Percentiles rank a stretch among this genome's conserved stretches.
phyloP scores from a whole-genome alignment of 2,329 filamentous ascomycete genomes.

The Aureobasidium leucospermi region DNA sequence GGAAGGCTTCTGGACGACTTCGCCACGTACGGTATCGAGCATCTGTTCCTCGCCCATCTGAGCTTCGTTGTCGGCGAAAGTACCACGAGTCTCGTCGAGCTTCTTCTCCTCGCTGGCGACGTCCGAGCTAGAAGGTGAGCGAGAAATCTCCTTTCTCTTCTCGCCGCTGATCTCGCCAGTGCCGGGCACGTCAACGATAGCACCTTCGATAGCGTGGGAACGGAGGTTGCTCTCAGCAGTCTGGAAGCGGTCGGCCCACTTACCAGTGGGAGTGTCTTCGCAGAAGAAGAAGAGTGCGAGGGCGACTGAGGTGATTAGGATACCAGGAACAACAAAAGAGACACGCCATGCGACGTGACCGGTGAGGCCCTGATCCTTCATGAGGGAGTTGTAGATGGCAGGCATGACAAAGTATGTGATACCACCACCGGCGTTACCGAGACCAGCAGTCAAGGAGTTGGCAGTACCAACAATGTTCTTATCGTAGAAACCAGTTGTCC shows the following conservation, averaged over 20 bases:
- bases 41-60: constrained; percentile 45
- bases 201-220: constrained; percentile 34
- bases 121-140: constrained; percentile 24
- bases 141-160: constrained; percentile 19
- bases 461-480: constrained; percentile 85
- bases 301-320: constrained; percentile 62
- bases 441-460: constrained; percentile 76
- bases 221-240: constrained; percentile 49
- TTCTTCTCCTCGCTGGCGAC: constrained; percentile 33
- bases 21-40: constrained; percentile 49
- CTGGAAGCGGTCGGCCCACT: constrained; percentile 66
- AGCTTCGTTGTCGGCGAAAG: constrained; percentile 32
- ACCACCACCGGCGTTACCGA: constrained; percentile 81
- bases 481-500: constrained; percentile 89
- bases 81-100: constrained; percentile 31
- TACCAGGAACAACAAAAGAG: constrained; percentile 74
- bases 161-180: constrained; percentile 45
- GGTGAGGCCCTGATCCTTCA: constrained; percentile 50
- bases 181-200: constrained; percentile 46
- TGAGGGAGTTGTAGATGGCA: constrained; percentile 73
- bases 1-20: constrained; percentile 56
- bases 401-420: constrained; percentile 95
- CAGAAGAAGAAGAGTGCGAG: constrained; percentile 65
- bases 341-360: constrained; percentile 73
- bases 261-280: constrained; percentile 74